Evolutionary conservation across 768 basidiomycete genomes (phyloP).

Genomic region (Pulveroboletus ravenelii): DNA sequence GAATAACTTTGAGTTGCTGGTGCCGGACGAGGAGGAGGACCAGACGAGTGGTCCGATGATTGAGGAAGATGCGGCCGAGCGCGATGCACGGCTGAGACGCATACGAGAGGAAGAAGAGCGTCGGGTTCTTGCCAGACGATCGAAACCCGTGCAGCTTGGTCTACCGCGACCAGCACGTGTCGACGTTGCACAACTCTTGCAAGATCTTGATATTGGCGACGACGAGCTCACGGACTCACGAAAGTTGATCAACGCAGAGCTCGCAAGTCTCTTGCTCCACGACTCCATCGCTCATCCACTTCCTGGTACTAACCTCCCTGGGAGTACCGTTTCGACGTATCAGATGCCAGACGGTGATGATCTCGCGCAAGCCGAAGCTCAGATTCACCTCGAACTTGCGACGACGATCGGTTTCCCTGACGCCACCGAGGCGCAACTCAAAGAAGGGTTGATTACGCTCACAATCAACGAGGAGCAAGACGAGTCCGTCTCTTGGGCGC

Average conservation of each 20-base stretch:
- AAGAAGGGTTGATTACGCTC: constrained; percentile 65
- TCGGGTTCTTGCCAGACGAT: constrained; percentile 75
- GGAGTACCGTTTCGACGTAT: constrained; percentile 65
- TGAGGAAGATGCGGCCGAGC: constrained; percentile 89
- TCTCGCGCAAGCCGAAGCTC: constrained; percentile 61
- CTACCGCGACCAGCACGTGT: constrained; percentile 86
- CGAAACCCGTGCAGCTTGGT: constrained; percentile 72
- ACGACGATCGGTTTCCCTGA: constrained; percentile 78
- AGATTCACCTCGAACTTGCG: constrained; percentile 80
- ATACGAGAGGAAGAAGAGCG: constrained; percentile 72
- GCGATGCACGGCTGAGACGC: constrained; percentile 70
- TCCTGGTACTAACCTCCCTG: constrained; percentile 78
- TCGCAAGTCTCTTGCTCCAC: constrained; percentile 75
- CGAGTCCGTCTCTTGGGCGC: constrained; percentile 68
- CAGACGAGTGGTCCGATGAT: constrained; percentile 16
- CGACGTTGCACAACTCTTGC: constrained; percentile 60
- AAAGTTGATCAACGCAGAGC: constrained; percentile 68
- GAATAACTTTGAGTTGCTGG: constrained; percentile 94
- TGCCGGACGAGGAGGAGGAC: constrained; percentile 75
- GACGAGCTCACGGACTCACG: constrained; percentile 48
- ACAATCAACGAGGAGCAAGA: constrained; percentile 59
- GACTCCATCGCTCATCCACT: constrained; percentile 85
- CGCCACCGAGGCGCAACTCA: constrained; percentile 74
- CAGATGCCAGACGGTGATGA: constrained; percentile 73
- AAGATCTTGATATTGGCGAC: constrained; percentile 49